These are phyloP conservation scores for Pseudevernia furfuracea DNA, from an alignment of 495 filamentous ascomycete species.

Conservation along the genomic window DNA sequence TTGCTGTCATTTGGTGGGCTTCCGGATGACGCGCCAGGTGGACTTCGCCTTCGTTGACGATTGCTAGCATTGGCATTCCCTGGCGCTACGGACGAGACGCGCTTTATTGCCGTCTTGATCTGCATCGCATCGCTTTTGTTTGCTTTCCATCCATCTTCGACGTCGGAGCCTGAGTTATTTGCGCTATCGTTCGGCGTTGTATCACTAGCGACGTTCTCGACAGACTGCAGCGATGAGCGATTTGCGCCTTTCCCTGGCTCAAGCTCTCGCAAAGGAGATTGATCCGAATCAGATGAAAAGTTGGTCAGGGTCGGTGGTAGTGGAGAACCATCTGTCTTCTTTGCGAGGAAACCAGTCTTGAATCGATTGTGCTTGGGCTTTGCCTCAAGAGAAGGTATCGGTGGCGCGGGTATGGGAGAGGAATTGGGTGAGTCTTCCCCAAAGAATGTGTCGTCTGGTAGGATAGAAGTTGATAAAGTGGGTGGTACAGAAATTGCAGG, in stretches of 20 bases:
- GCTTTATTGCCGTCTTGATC: conserved; percentile 58
- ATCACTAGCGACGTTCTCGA: conserved; percentile 42
- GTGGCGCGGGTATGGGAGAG: conserved; percentile 46
- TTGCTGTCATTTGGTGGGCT: conserved; percentile 51
- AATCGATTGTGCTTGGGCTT: conserved; percentile 68
- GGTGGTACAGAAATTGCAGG: conserved; percentile 32
- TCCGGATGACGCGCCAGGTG: conserved; percentile 45
- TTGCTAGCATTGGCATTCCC: conserved; percentile 33
- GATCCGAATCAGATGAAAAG: conserved; percentile 54
- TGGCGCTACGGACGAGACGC: conserved; percentile 35
- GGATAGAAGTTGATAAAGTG: conserved; percentile 1
- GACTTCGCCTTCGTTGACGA: conserved; percentile 53
- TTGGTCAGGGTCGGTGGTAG: conserved; percentile 53
- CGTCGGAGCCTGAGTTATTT: conserved; percentile 34
- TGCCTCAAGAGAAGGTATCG: conserved; percentile 43
- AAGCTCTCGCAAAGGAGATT: conserved; percentile 60
- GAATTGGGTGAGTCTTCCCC: conserved; percentile 34
- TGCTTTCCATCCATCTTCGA: conserved; percentile 32
- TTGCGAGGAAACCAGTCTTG: conserved; percentile 83
- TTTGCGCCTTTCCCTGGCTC: conserved; percentile 52
- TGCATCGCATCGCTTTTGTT: conserved; percentile 51
- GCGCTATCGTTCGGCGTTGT: conserved; percentile 43
- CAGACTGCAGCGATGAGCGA: conserved; percentile 43
- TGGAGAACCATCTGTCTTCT: conserved; percentile 59
- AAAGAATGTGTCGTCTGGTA: conserved; percentile 11